Base-by-base conservation (phyloP, 352 stramenopile genomes). In the Globisporangium splendens region DNA sequence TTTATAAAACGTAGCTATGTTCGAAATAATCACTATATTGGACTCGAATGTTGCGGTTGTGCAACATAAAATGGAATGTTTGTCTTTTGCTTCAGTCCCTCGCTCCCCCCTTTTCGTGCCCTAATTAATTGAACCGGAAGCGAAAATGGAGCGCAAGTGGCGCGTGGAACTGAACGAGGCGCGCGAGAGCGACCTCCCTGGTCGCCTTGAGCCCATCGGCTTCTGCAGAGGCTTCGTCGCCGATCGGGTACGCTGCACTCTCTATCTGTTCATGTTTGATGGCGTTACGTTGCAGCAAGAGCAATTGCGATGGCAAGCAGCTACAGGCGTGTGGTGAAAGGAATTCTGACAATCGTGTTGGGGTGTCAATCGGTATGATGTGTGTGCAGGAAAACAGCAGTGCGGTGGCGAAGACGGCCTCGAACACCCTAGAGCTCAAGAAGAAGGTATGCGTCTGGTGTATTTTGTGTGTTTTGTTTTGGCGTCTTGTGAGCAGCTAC, bases 351-450 rank as follows among this genome's bases (percentile, higher is more conserved):
- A 13, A 43, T 20, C 39, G 0, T 11, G 11, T 20, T 0, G 35
- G 35, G n/a, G n/a, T n/a, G n/a, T n/a, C n/a, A n/a, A n/a, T n/a
- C n/a, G n/a, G n/a, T n/a, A n/a, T n/a, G 20, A 13, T 44, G 20
- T 51, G 2, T 18, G 42, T n/a, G 0, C 54, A 92, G 82, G 73
- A 83, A 22, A 61, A 69, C 22, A 74, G 71, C 42, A 72, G 68
- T 55, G 68, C 86, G 7, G 75, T 93, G 48, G 73, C 79, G 14
- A 91, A 82, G 68, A 68, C 81, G 14, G 66, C 74, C 10, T 69
- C 63, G 58, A 91, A 89, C 70, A 95, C 82, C 21, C 75, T 65
- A 10, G 86, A 95, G 59, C 78, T 95, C 28, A 95, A 95, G 73
- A 89, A 93, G 66, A 95, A 95, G 77, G 86, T 95, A 3, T 4